Evolutionary conservation across 2,329 filamentous ascomycete genomes (phyloP).

Genomic region (Pseudocercospora macadamiae): DNA sequence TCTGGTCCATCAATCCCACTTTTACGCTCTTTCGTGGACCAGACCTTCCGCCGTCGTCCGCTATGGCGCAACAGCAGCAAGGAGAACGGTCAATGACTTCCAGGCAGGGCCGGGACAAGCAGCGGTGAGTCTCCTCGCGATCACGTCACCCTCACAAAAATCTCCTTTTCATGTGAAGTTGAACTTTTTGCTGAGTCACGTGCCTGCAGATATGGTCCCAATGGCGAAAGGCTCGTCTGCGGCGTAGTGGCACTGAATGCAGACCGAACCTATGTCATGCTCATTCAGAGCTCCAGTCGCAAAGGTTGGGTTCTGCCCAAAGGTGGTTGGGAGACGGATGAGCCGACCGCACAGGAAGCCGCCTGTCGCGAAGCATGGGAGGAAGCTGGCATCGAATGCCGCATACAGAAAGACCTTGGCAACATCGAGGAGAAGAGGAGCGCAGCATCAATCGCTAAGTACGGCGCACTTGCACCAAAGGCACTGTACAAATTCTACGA

Average conservation of each 20-base stretch:
- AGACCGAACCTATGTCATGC: constrained; percentile 84
- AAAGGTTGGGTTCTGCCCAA: constrained; percentile 97
- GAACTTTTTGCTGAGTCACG: constrained; percentile 24
- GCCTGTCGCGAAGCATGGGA: constrained; percentile 92
- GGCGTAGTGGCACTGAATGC: constrained; percentile 87
- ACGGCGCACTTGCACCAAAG: constrained; percentile 64
- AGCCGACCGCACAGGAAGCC: constrained; percentile 82
- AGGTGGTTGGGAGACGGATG: constrained; percentile 95
- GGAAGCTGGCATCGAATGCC: constrained; percentile 89
- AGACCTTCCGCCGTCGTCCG: constrained; percentile 23
- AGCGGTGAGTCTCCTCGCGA: constrained; percentile 52
- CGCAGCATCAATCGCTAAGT: constrained; percentile 39
- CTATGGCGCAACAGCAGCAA: constrained; percentile 49
- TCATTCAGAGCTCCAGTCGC: constrained; percentile 89
- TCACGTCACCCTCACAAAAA: background rate
- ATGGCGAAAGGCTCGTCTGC: constrained; percentile 92
- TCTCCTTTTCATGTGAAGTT: constrained; percentile 1
- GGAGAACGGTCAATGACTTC: constrained; percentile 61
- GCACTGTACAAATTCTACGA: constrained; percentile 81
- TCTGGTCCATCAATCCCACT: constrained; percentile 20
- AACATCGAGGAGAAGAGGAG: constrained; percentile 78
- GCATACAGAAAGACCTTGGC: constrained; percentile 82
- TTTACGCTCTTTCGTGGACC: constrained; percentile 24
- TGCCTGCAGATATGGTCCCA: constrained; percentile 76
- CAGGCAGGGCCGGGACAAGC: constrained; percentile 74